Percentiles rank a stretch among this genome's conserved stretches.
phyloP scores from a whole-genome alignment of 2,329 filamentous ascomycete species.

The Reticulascus tulasneorum region DNA sequence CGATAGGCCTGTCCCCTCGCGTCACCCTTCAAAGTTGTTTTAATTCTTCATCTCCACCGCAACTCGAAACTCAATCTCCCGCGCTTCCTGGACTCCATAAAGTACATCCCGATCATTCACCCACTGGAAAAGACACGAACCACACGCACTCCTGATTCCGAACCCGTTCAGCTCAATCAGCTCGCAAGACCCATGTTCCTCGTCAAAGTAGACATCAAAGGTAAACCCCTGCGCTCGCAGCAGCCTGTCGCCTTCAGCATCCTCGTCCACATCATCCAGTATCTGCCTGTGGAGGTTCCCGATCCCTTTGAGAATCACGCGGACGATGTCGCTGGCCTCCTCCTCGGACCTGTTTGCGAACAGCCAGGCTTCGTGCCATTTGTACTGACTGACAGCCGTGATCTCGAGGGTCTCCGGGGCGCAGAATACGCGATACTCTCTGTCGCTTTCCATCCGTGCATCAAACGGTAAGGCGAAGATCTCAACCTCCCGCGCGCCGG shows the following conservation, averaged over 20 bases:
- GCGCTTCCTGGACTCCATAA: constrained; percentile 24
- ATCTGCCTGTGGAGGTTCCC: constrained; percentile 21
- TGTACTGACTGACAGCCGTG: constrained; percentile 36
- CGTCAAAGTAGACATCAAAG: constrained; percentile 37
- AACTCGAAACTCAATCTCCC: constrained; percentile 26
- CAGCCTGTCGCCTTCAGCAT: constrained; percentile 20
- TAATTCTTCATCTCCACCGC: too few relatives aligned
- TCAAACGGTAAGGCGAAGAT: constrained; percentile 39
- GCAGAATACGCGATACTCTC: constrained; percentile 42
- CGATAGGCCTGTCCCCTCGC: too few relatives aligned
- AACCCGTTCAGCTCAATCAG: constrained; percentile 44
- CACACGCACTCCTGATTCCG: constrained; percentile 37
- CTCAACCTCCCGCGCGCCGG: constrained; percentile 18
- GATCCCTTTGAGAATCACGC: constrained; percentile 17
- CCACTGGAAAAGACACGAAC: constrained; percentile 44
- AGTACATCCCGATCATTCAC: constrained; percentile 29
- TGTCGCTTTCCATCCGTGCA: constrained; percentile 27
- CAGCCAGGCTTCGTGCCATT: constrained; percentile 32
- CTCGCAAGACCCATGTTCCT: constrained; percentile 18
- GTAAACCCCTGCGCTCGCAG: constrained; percentile 34
- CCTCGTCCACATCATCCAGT: constrained; percentile 18
- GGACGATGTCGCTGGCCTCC: constrained; percentile 12
- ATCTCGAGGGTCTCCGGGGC: constrained; percentile 25
- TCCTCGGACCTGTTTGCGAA: constrained; percentile 13
- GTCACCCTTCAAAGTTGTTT: too few relatives aligned